These are phyloP conservation scores for Amanita thiersii DNA, from an alignment of 768 basidiomycete species.

Conservation along the genomic window DNA sequence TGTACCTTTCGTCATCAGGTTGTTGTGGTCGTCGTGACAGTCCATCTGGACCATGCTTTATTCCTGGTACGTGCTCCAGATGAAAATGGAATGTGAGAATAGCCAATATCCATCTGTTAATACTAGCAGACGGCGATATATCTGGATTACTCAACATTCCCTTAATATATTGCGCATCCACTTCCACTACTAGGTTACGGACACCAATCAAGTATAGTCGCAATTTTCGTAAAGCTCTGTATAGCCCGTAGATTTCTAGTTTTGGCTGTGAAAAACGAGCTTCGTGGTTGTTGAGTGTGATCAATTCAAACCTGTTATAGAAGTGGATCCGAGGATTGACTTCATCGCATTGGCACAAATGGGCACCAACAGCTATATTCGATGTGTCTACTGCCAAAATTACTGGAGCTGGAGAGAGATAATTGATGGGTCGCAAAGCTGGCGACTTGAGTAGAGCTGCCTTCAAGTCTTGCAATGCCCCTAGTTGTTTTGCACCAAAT, in stretches of 20 bases:
- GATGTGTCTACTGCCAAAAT: slow-evolving; percentile 30
- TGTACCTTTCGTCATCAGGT: slow-evolving; percentile 11
- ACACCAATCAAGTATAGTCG: slow-evolving; percentile 21
- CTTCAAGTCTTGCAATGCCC: slow-evolving; percentile 18
- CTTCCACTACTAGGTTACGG: slow-evolving; percentile 24
- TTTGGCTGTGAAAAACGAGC: slow-evolving; percentile 22
- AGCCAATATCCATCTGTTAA: slow-evolving; percentile 19
- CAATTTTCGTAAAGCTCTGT: slow-evolving; percentile 13
- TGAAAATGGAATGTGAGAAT: slow-evolving; percentile 23
- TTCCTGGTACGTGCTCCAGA: slow-evolving; percentile 20
- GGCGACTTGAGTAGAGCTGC: slow-evolving; percentile 14
- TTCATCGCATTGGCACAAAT: slow-evolving; percentile 21
- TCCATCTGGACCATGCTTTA: slow-evolving; percentile 19
- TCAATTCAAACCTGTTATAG: slow-evolving; percentile 24
- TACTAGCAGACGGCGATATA: slow-evolving; percentile 15
- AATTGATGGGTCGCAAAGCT: slow-evolving; percentile 24
- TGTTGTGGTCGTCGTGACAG: slow-evolving; percentile 15
- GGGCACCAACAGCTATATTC: slow-evolving; percentile 23
- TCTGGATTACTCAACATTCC: slow-evolving; percentile 25
- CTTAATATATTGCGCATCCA: slow-evolving; percentile 28
- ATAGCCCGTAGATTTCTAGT: slow-evolving; percentile 26
- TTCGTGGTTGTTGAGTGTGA: slow-evolving; percentile 26
- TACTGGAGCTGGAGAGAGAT: slow-evolving; percentile 15
- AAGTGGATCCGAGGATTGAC: slow-evolving; percentile 12
- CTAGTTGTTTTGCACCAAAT: slow-evolving; percentile 20